Base-by-base conservation (phyloP, 2,329 filamentous ascomycete genomes). In the Aspergillus glaucus region DNA sequence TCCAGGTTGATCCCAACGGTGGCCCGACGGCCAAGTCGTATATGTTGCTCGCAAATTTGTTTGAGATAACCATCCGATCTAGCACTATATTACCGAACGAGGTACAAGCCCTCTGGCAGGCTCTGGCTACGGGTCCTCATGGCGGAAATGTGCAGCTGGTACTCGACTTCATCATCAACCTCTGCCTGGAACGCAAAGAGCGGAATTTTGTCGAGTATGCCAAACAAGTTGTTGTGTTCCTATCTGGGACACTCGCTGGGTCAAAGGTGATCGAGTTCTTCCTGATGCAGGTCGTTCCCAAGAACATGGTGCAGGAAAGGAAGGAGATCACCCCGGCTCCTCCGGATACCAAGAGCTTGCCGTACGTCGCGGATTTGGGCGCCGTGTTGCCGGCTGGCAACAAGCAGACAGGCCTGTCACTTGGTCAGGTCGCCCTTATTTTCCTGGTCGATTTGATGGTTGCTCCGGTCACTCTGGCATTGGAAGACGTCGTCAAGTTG, bases 131-230 rank as follows among this genome's bases (percentile, higher is more conserved):
- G 0, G 92, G 93, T 0, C 91, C 91, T 0, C 87, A 96, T 66
- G 88, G 84, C 7, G 92, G 91, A 17, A 98, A 98, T 61, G 93
- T 98, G 9, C 88, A 94, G 48, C 75, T 98, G 30, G 88, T 97
- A 10, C 79, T 98, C 1, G 91, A 97, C 65, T 98, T 98, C 63
- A 93, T 98, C 68, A 97, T 98, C 69, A 85, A 84, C 24, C 79
- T 97, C 4, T 98, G 93, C 59, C 75, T 98, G 9, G 93, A 98
- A 61, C 84, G 92, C 28, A 84, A 92, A 44, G 94, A 98, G 66
- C 93, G 98, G 62, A 97, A 96, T 60, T 98, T 96, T 67, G 92
- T 98, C 48, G 89, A 96, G 59, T 95, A 94, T 63, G 92, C 92
- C 4, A 98, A 97, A 72, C 93, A 98, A 67, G 93, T 98, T 46